Conservation (phyloP, 257 asterid species). For the Solanum tacnaense region DNA sequence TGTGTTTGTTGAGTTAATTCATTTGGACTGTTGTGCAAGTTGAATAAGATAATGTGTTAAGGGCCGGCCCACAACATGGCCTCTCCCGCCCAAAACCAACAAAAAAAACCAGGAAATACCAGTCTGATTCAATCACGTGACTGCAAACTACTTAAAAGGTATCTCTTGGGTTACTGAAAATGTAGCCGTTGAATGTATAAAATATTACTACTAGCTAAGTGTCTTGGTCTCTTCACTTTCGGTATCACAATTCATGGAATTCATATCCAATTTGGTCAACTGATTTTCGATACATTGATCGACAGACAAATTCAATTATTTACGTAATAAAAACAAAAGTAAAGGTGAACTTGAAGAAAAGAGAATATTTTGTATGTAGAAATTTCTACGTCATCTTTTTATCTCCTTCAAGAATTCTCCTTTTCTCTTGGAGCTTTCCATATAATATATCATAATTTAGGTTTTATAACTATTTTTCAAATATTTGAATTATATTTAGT, state of each 20-base stretch:
- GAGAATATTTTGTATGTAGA: not conserved
- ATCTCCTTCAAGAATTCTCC: not conserved
- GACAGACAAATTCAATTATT: not conserved
- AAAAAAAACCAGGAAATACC: slow-evolving; percentile 4
- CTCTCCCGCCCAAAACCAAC: slow-evolving; percentile 12
- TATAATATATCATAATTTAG: too few species aligned
- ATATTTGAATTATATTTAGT: too few species aligned
- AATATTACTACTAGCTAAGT: not conserved
- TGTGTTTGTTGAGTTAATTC: slow-evolving; percentile 7
- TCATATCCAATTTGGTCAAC: not conserved
- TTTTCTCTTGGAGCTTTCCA: not conserved
- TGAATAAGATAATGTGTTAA: not conserved
- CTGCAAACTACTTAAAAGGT: not conserved
- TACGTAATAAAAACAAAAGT: not conserved
- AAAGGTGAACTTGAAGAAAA: not conserved
- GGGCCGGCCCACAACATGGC: not conserved
- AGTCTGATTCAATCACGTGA: slow-evolving; percentile 16
- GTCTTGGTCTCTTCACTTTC: not conserved
- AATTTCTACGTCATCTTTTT: not conserved
- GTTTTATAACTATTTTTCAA: not conserved
- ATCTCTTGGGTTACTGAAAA: slow-evolving; percentile 16
- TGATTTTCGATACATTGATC: not conserved
- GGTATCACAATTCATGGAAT: too few species aligned
- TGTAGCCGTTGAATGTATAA: slow-evolving; percentile 21
- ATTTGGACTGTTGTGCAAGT: slow-evolving; percentile 9